Percentiles rank a stretch among this genome's conserved stretches.
Evolutionary conservation across 2,329 filamentous ascomycete genomes (phyloP).

Genomic region (Torrubiellomyces zombiae): DNA sequence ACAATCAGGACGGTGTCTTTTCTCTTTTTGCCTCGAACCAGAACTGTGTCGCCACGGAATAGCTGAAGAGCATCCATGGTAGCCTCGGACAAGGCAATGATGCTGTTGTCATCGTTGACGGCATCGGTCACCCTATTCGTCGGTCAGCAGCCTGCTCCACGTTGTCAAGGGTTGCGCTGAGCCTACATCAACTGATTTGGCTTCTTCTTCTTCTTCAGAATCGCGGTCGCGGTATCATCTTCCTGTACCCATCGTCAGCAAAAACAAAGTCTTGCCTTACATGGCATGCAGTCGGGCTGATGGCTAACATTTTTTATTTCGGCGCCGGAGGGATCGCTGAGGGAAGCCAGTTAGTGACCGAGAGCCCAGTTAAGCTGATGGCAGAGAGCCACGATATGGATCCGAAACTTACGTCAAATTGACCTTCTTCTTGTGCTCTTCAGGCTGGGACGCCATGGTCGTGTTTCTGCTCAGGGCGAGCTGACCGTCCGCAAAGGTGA

Average conservation of each 20-base stretch:
- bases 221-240: conserved; percentile 86
- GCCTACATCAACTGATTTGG: conserved; percentile 92
- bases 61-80: conserved; percentile 98
- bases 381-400: conserved; percentile 1
- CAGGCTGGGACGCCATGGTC: conserved; percentile 56
- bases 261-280: no score
- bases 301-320: conserved; percentile 70
- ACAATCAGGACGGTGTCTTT: conserved; percentile 98
- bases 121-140: conserved; percentile 82
- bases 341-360: conserved; percentile 21
- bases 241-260: no score
- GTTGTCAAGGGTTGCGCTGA: conserved; percentile 1
- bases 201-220: conserved; percentile 99
- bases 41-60: conserved; percentile 94
- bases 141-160: conserved; percentile 10
- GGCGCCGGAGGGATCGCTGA: conserved; percentile 74
- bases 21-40: conserved; percentile 98
- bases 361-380: conserved; percentile 6
- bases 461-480: conserved; percentile 12
- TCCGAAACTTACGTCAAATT: conserved; percentile 53
- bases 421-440: conserved; percentile 64
- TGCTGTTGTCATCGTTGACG: conserved; percentile 98
- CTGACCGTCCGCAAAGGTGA: conserved; percentile 10
- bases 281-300: no score
- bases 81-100: conserved; percentile 94